phyloP scores from a whole-genome alignment of 768 basidiomycete species.

The Amanita brunnescens region DNA sequence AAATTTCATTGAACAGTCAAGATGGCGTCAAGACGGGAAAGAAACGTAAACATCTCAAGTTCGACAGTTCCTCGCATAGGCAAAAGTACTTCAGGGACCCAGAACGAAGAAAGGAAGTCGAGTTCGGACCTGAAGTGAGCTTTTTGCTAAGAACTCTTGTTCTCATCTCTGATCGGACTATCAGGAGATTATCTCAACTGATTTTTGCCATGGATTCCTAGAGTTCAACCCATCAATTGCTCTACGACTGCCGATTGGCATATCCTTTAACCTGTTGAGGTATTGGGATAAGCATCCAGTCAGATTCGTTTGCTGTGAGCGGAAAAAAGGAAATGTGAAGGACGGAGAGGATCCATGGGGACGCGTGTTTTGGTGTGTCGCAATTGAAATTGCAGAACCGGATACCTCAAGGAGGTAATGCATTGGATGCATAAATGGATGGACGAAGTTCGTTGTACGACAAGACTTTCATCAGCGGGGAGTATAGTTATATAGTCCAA shows the following conservation, averaged over 20 bases:
- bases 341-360: constrained; percentile 32
- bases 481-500: background rate
- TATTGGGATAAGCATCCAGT: constrained; percentile 97
- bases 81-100: constrained; percentile 54
- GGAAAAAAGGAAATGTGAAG: constrained; percentile 16
- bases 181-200: constrained; percentile 66
- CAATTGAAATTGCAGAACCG: constrained; percentile 30
- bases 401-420: background rate
- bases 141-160: constrained; percentile 9
- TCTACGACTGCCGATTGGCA: constrained; percentile 71
- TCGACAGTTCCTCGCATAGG: constrained; percentile 39
- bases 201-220: constrained; percentile 85
- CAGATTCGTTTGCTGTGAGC: constrained; percentile 74
- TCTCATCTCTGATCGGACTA: background rate
- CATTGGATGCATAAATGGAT: background rate
- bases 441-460: background rate
- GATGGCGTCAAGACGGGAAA: background rate
- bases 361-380: constrained; percentile 44
- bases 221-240: constrained; percentile 58
- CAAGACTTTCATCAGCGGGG: background rate
- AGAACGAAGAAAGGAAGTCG: constrained; percentile 46
- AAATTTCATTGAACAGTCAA: background rate
- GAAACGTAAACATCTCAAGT: constrained; percentile 10
- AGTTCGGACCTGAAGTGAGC: constrained; percentile 56
- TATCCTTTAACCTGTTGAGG: constrained; percentile 72